These are phyloP conservation scores for Castanea mollissima DNA, from an alignment of 306 rosid species.

Conservation along the genomic window DNA sequence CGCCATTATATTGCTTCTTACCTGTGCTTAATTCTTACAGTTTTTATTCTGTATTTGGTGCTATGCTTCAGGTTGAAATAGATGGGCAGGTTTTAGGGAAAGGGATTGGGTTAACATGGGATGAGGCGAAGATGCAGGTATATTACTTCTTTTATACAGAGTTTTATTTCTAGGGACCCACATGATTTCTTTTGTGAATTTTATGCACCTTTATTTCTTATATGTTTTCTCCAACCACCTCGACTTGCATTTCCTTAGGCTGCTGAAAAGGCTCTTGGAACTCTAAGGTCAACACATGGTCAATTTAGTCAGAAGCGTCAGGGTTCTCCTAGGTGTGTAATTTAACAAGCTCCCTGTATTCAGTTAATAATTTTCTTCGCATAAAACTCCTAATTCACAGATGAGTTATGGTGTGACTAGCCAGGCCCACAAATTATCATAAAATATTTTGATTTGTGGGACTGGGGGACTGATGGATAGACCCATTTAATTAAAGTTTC, in stretches of 20 bases:
- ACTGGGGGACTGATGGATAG: not conserved
- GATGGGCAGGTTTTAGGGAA: conserved; percentile 78
- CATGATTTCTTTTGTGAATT: conserved; percentile 16
- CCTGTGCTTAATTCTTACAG: not conserved
- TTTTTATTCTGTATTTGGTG: not conserved
- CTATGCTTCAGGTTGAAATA: conserved; percentile 65
- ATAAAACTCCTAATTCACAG: not conserved
- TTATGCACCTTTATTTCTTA: conserved; percentile 14
- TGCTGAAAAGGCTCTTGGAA: conserved; percentile 88
- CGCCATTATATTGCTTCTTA: not conserved
- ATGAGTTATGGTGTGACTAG: not conserved
- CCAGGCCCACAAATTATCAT: not conserved
- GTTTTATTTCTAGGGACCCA: not conserved
- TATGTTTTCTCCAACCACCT: conserved; percentile 21
- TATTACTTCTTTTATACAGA: conserved; percentile 9
- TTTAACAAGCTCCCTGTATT: conserved; percentile 7
- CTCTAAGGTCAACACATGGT: conserved; percentile 58
- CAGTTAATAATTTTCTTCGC: not conserved
- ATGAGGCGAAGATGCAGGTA: conserved; percentile 87
- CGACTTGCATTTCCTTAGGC: conserved; percentile 48
- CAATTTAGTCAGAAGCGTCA: conserved; percentile 56
- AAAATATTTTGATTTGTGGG: not conserved
- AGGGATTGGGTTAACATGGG: conserved; percentile 87
- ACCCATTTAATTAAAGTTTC: not conserved
- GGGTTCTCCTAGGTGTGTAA: conserved; percentile 76